Evolutionary conservation across 2,329 filamentous ascomycete genomes (phyloP).

Genomic region (Fusarium sp.): DNA sequence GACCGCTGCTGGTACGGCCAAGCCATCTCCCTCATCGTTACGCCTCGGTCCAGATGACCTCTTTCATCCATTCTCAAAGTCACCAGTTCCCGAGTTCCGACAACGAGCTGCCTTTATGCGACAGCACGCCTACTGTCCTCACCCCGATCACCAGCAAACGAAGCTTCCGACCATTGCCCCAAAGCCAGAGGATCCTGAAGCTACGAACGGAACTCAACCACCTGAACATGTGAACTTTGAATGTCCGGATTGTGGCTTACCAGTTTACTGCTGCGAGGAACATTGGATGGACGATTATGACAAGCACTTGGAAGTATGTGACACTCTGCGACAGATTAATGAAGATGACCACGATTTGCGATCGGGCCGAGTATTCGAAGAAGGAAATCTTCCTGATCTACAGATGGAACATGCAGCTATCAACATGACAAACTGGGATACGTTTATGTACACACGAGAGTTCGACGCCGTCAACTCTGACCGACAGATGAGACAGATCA

Average conservation of each 20-base stretch:
- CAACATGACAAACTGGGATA: slow-evolving; percentile 99
- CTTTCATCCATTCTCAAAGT: slow-evolving; percentile 92
- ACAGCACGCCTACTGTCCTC: slow-evolving; percentile 93
- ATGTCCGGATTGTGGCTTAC: slow-evolving; percentile 95
- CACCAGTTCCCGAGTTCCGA: slow-evolving; percentile 89
- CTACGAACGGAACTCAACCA: slow-evolving; percentile 67
- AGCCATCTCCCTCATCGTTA: slow-evolving; percentile 43
- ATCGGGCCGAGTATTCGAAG: slow-evolving; percentile 91
- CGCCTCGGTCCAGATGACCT: slow-evolving; percentile 80
- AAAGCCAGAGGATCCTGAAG: slow-evolving; percentile 72
- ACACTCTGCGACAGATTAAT: slow-evolving; percentile 91
- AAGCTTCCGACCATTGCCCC: slow-evolving; percentile 74
- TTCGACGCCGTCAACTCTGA: slow-evolving; percentile 93
- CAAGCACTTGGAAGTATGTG: slow-evolving; percentile 90
- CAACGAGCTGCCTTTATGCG: slow-evolving; percentile 90
- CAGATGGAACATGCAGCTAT: slow-evolving; percentile 93
- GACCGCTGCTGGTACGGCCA: slow-evolving; percentile 45
- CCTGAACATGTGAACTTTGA: slow-evolving; percentile 92
- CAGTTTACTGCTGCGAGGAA: slow-evolving; percentile 92
- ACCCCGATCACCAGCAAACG: slow-evolving; percentile 86
- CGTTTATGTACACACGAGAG: slow-evolving; percentile 91
- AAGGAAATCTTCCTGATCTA: slow-evolving; percentile 90
- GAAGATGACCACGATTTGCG: slow-evolving; percentile 97
- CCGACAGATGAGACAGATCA: slow-evolving; percentile 91
- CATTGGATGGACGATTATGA: slow-evolving; percentile 98